Evolutionary conservation across 176 grass and related monocot genomes (phyloP).

Genomic region (Ensete glaucum): DNA sequence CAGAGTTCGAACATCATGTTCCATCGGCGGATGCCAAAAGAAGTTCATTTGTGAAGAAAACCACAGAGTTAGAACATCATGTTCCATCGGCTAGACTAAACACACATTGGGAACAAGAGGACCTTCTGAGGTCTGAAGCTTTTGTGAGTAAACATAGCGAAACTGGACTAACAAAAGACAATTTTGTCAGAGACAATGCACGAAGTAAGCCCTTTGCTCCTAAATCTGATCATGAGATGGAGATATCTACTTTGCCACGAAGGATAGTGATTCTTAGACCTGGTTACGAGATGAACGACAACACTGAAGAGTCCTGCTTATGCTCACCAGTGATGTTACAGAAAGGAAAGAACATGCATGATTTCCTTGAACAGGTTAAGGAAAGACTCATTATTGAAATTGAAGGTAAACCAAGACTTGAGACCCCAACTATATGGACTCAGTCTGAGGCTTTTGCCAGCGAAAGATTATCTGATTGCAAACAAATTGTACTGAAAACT

Average conservation of each 20-base stretch:
- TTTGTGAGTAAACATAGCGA: not conserved
- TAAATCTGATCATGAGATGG: slow-evolving; percentile 31
- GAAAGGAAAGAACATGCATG: slow-evolving; percentile 72
- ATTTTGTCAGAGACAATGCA: slow-evolving; percentile 18
- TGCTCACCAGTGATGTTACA: slow-evolving; percentile 75
- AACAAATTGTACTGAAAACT: slow-evolving; percentile 61
- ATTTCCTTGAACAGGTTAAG: slow-evolving; percentile 93
- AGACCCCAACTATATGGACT: slow-evolving; percentile 28
- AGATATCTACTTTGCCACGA: slow-evolving; percentile 41
- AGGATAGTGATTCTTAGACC: slow-evolving; percentile 93
- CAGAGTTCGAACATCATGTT: not conserved
- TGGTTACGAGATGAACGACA: slow-evolving; percentile 53
- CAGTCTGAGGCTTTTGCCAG: not conserved
- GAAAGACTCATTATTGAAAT: slow-evolving; percentile 76
- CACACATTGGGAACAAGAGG: not conserved
- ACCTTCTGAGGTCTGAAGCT: not conserved
- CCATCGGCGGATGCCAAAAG: slow-evolving; percentile 14
- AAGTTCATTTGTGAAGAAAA: slow-evolving; percentile 10
- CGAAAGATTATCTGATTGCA: slow-evolving; percentile 35
- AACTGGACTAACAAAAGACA: not conserved
- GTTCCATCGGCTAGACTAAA: not conserved
- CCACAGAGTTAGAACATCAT: not conserved
- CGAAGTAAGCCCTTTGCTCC: slow-evolving; percentile 20
- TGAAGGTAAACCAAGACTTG: slow-evolving; percentile 35
- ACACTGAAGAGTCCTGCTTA: slow-evolving; percentile 51